Evolutionary conservation across 2,329 filamentous ascomycete genomes (phyloP).

Genomic region (Neopestalotiopsis clavispora): DNA sequence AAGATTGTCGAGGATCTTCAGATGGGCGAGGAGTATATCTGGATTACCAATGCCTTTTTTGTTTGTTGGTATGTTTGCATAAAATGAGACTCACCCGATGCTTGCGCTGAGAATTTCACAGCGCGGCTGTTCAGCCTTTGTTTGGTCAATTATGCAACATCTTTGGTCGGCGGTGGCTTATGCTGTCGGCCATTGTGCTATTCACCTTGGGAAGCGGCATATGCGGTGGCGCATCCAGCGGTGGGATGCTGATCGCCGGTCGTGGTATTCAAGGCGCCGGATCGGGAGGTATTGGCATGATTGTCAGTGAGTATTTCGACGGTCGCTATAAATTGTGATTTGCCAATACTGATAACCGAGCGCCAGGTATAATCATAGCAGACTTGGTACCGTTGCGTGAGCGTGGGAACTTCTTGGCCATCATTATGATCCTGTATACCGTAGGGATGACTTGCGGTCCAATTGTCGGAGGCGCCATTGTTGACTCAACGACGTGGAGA

Average conservation of each 20-base stretch:
- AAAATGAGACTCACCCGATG: neutral
- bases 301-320: neutral
- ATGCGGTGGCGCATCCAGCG: slow-evolving; percentile 3
- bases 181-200: neutral
- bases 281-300: neutral
- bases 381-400: neutral
- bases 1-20: neutral
- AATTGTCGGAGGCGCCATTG: slow-evolving; percentile 16
- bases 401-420: neutral
- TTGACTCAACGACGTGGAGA: slow-evolving; percentile 36
- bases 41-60: slow-evolving; percentile 12
- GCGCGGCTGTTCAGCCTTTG: neutral
- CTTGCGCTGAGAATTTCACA: neutral
- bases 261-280: slow-evolving; percentile 4
- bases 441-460: neutral
- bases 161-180: slow-evolving; percentile 6
- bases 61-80: neutral
- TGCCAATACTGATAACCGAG: too few relatives aligned
- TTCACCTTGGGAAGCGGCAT: slow-evolving; percentile 6
- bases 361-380: neutral
- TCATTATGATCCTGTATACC: neutral
- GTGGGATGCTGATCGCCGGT: slow-evolving; percentile 5
- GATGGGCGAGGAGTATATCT: neutral
- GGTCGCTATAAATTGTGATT: too few relatives aligned
- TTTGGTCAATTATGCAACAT: neutral